Evolutionary conservation across 1,139 yeast species (phyloP).

Genomic region (Geotrichum armillariae): DNA sequence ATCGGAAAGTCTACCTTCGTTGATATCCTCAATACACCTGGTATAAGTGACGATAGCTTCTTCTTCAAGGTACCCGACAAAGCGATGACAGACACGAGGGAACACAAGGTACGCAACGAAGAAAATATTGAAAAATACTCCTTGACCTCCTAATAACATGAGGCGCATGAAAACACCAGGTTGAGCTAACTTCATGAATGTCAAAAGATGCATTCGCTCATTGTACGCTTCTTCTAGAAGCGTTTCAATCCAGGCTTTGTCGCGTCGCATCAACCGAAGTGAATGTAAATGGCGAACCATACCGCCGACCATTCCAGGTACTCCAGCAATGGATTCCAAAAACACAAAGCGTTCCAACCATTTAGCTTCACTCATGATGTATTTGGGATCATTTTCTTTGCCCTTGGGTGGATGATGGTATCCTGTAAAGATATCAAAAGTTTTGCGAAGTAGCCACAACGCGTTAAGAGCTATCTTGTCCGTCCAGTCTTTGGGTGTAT

Average conservation of each 20-base stretch:
- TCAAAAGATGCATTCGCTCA: conserved; percentile 74
- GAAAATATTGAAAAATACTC: conserved; percentile 67
- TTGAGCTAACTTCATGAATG: conserved; percentile 63
- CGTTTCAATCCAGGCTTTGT: conserved; percentile 77
- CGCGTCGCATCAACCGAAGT: conserved; percentile 59
- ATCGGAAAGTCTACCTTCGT: conserved; percentile 51
- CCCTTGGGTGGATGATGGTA: conserved; percentile 53
- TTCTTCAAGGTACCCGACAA: conserved; percentile 78
- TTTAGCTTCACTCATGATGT: conserved; percentile 58
- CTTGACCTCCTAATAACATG: conserved; percentile 66
- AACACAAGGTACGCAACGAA: conserved; percentile 58
- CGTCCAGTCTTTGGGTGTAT: conserved; percentile 49
- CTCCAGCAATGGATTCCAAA: conserved; percentile 74
- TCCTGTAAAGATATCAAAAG: conserved; percentile 66
- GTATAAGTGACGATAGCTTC: conserved; percentile 76
- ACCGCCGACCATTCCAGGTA: conserved; percentile 78
- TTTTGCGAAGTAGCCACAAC: conserved; percentile 47
- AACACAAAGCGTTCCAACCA: conserved; percentile 72
- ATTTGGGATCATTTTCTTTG: conserved; percentile 47
- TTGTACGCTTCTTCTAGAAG: conserved; percentile 75
- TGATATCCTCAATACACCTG: conserved; percentile 57
- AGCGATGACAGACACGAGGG: conserved; percentile 70
- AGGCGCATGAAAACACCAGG: conserved; percentile 62
- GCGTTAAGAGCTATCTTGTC: conserved; percentile 56
- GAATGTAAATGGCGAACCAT: conserved; percentile 67